phyloP scores from a whole-genome alignment of 2,329 filamentous ascomycete genomes.

The Alternaria gansuensis region DNA sequence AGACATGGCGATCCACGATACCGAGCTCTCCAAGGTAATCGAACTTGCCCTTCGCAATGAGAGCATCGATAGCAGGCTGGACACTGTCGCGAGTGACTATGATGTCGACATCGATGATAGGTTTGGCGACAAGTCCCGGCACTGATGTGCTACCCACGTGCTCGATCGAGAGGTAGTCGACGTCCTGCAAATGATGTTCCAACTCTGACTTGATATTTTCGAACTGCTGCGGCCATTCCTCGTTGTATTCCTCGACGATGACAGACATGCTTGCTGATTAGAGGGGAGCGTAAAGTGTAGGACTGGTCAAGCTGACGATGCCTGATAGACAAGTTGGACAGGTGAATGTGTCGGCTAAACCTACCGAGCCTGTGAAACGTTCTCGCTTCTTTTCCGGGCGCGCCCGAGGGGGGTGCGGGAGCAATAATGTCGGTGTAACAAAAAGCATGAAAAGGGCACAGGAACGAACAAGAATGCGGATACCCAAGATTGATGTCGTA shows the following conservation, averaged over 20 bases:
- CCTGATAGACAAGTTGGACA: not conserved
- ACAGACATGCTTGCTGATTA: slow-evolving; percentile 31
- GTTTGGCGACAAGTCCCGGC: slow-evolving; percentile 47
- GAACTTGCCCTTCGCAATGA: slow-evolving; percentile 47
- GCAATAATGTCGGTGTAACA: slow-evolving; percentile 10
- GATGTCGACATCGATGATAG: slow-evolving; percentile 52
- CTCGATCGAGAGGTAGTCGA: slow-evolving; percentile 41
- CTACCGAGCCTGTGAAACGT: slow-evolving; percentile 12
- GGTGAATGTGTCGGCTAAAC: slow-evolving; percentile 18
- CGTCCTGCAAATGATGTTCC: slow-evolving; percentile 23
- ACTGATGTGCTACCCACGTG: slow-evolving; percentile 54
- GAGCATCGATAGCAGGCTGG: slow-evolving; percentile 37
- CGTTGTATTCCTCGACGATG: slow-evolving; percentile 40
- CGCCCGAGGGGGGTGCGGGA: slow-evolving; percentile 13
- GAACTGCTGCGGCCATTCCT: slow-evolving; percentile 43
- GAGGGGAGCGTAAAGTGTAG: not conserved
- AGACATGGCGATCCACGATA: slow-evolving; percentile 48
- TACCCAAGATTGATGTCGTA: slow-evolving; percentile 13
- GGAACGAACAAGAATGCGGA: slow-evolving; percentile 5
- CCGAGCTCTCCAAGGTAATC: slow-evolving; percentile 50
- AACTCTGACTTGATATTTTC: slow-evolving; percentile 31
- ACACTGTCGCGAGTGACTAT: slow-evolving; percentile 41
- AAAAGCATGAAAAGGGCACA: not conserved
- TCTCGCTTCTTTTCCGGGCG: slow-evolving; percentile 9
- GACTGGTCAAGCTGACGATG: not conserved